These are phyloP conservation scores for Penicillium concentricum DNA, from an alignment of 2,329 filamentous ascomycete genomes.

Conservation along the genomic window DNA sequence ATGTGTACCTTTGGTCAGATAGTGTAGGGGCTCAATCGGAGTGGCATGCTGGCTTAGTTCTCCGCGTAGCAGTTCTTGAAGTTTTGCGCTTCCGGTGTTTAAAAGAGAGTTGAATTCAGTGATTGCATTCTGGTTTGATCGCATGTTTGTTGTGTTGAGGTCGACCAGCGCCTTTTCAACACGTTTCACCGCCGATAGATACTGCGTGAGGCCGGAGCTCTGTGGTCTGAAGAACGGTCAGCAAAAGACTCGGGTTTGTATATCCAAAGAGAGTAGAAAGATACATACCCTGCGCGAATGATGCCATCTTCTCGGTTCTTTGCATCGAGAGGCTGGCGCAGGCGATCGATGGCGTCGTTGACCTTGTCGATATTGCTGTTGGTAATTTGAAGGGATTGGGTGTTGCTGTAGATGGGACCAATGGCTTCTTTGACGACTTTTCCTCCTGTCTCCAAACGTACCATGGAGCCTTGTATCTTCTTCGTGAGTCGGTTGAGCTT, in stretches of 20 bases:
- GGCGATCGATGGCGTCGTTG: conserved; percentile 79
- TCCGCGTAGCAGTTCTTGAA: conserved; percentile 81
- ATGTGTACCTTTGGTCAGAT: conserved; percentile 75
- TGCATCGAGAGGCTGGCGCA: conserved; percentile 88
- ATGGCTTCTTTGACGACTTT: conserved; percentile 90
- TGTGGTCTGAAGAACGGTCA: conserved; percentile 57
- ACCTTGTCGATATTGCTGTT: conserved; percentile 86
- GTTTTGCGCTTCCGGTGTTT: conserved; percentile 73
- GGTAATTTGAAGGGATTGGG: conserved; percentile 81
- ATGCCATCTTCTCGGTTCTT: conserved; percentile 90
- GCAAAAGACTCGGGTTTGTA: not conserved
- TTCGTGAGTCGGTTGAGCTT: conserved; percentile 92
- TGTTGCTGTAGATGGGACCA: conserved; percentile 89
- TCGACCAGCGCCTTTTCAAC: conserved; percentile 80
- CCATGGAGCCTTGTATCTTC: conserved; percentile 87
- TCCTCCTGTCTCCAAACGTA: conserved; percentile 80
- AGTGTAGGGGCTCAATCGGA: conserved; percentile 85
- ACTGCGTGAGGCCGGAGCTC: conserved; percentile 76
- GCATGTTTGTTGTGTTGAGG: conserved; percentile 84
- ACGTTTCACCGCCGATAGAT: conserved; percentile 85
- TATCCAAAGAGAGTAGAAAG: not conserved
- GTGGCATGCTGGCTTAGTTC: conserved; percentile 75
- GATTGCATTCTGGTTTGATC: conserved; percentile 87
- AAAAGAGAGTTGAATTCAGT: conserved; percentile 75
- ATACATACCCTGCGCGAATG: conserved; percentile 69